A percentile compares a stretch with the other conserved stretches of the same genome.
Conservation (phyloP, 192 early-diverging fungal genomes). For the Linnemannia zychae region DNA sequence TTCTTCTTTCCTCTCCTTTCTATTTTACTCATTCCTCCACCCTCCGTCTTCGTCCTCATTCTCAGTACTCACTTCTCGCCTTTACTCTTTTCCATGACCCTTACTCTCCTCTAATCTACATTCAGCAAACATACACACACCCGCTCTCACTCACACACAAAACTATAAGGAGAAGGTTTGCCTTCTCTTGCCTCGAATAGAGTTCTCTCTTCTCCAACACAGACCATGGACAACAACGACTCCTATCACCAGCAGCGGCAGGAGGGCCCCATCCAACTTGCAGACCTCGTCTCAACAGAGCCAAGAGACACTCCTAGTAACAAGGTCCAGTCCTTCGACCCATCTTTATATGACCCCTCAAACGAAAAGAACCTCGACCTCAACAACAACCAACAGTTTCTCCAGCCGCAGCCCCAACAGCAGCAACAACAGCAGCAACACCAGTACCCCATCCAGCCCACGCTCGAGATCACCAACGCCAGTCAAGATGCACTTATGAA, state of each 20-base stretch:
- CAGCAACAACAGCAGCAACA: conserved; percentile 18
- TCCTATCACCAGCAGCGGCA: not conserved
- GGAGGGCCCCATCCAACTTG: conserved; percentile 27
- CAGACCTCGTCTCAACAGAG: conserved; percentile 14
- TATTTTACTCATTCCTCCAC: not conserved
- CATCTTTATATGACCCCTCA: not conserved
- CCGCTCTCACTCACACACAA: not conserved
- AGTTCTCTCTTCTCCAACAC: not conserved
- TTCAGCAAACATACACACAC: not conserved
- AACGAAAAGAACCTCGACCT: conserved; percentile 19
- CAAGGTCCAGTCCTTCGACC: conserved; percentile 12
- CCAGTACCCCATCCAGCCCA: not conserved
- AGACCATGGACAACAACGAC: conserved; percentile 9
- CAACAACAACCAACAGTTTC: not conserved
- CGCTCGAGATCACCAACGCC: not conserved
- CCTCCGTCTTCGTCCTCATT: not conserved
- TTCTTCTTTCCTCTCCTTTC: not conserved
- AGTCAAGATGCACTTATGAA: not conserved
- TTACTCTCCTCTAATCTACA: not conserved
- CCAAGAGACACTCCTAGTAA: not conserved
- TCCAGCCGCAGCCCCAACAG: conserved; percentile 20
- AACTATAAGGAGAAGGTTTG: not conserved
- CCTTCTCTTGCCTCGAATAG: not conserved
- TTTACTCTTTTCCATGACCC: not conserved
- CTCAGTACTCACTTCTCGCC: not conserved